Evolutionary conservation across 2,329 filamentous ascomycete genomes (phyloP).

Genomic region (Stachybotrys echinatus): DNA sequence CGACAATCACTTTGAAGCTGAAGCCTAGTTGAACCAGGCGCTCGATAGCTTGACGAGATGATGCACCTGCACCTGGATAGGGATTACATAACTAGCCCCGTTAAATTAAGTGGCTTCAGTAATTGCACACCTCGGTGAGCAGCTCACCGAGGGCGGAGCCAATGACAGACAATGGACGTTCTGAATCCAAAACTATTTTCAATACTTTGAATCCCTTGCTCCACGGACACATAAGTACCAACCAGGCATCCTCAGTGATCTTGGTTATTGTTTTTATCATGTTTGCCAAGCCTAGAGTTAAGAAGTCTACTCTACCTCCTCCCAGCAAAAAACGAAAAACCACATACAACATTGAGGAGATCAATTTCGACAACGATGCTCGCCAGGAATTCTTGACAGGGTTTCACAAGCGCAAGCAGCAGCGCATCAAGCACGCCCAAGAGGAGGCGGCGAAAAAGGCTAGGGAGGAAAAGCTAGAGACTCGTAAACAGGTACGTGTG

Average conservation of each 20-base stretch:
- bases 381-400: slow-evolving; percentile 87
- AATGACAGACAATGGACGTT: too few relatives aligned
- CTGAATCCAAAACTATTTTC: neutral
- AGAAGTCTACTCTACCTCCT: slow-evolving; percentile 52
- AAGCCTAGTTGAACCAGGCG: neutral
- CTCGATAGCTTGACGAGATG: slow-evolving; percentile 13
- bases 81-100: slow-evolving; percentile 19
- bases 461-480: slow-evolving; percentile 67
- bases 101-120: slow-evolving; percentile 15
- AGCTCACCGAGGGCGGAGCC: neutral
- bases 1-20: neutral
- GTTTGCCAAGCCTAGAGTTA: slow-evolving; percentile 55
- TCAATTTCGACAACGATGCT: slow-evolving; percentile 76
- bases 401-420: slow-evolving; percentile 92
- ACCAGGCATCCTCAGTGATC: slow-evolving; percentile 15
- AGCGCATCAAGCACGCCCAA: slow-evolving; percentile 78
- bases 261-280: too few relatives aligned
- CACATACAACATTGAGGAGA: slow-evolving; percentile 62
- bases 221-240: neutral
- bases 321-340: slow-evolving; percentile 63
- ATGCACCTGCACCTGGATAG: slow-evolving; percentile 9
- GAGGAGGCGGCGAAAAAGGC: slow-evolving; percentile 73
- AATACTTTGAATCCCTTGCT: slow-evolving; percentile 3
- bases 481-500: slow-evolving; percentile 67
- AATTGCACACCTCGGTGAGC: slow-evolving; percentile 20